Percentiles rank a stretch among this genome's conserved stretches.
Evolutionary conservation across 1,139 yeast genomes (phyloP).

Genomic region (Arxiozyma telluris): DNA sequence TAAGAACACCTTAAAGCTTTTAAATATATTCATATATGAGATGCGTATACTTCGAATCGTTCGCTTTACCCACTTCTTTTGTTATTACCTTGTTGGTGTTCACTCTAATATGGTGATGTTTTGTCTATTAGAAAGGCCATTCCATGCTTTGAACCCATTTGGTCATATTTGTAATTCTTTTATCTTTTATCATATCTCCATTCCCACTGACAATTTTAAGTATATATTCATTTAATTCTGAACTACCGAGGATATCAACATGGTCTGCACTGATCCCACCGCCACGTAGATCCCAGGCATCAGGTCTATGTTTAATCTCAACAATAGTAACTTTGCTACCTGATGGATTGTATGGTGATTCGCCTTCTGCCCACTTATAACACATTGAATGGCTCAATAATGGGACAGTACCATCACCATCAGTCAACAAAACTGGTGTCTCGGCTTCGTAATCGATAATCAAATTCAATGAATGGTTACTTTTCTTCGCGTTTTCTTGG

Average conservation of each 20-base stretch:
- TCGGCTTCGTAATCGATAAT: slow-evolving; percentile 55
- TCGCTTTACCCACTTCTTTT: background rate
- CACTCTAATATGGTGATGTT: too few relatives aligned
- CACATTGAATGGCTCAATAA: slow-evolving; percentile 69
- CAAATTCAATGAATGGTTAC: slow-evolving; percentile 42
- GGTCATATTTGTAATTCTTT: slow-evolving; percentile 49
- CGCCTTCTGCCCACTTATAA: slow-evolving; percentile 76
- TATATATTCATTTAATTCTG: slow-evolving; percentile 79
- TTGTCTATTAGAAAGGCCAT: slow-evolving; percentile 27
- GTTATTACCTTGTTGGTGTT: background rate
- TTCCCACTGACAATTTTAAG: slow-evolving; percentile 74
- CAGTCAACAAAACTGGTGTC: slow-evolving; percentile 65
- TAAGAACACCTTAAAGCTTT: background rate
- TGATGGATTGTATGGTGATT: slow-evolving; percentile 76
- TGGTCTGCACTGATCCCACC: slow-evolving; percentile 98
- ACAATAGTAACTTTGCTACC: slow-evolving; percentile 63
- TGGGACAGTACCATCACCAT: slow-evolving; percentile 95
- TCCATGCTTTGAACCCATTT: slow-evolving; percentile 37
- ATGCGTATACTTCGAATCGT: too few relatives aligned
- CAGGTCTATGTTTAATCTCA: slow-evolving; percentile 90
- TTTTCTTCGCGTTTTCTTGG: slow-evolving; percentile 46
- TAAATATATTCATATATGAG: background rate
- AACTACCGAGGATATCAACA: slow-evolving; percentile 90
- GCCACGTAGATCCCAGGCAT: slow-evolving; percentile 85
- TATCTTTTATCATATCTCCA: slow-evolving; percentile 57